A percentile compares a stretch with the other conserved stretches of the same genome.
phyloP scores from a whole-genome alignment of 129 eudicot genomes.

The Flaveria linearis region DNA sequence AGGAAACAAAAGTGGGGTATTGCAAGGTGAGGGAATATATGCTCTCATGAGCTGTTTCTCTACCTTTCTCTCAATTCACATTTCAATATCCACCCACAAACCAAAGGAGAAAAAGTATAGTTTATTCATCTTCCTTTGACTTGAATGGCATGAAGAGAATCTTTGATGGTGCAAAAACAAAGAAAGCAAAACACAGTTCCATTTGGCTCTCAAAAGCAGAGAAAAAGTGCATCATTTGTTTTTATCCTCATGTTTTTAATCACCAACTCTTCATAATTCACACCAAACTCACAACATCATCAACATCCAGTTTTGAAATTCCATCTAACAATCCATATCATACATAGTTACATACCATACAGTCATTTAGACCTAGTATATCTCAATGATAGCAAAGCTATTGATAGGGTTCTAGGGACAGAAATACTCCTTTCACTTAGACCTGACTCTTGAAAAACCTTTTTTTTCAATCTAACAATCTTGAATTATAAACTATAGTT shows the following conservation, averaged over 20 bases:
- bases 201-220: conserved; percentile 70
- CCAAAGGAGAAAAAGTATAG: conserved; percentile 19
- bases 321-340: not conserved
- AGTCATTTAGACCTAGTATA: too few relatives aligned
- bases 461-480: too few relatives aligned
- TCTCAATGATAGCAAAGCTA: too few relatives aligned
- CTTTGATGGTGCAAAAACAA: conserved; percentile 81
- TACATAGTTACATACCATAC: too few relatives aligned
- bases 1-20: conserved; percentile 89
- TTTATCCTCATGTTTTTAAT: conserved; percentile 63
- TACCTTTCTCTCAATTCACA: conserved; percentile 59
- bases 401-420: too few relatives aligned
- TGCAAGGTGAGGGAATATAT: conserved; percentile 85
- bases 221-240: conserved; percentile 87
- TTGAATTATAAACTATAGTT: not conserved
- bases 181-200: conserved; percentile 81
- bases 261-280: conserved; percentile 13
- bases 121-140: conserved; percentile 70
- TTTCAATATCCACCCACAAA: conserved; percentile 39
- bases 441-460: too few relatives aligned
- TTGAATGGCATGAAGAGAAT: conserved; percentile 80
- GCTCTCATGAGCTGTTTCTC: conserved; percentile 73
- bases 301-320: not conserved
- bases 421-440: too few relatives aligned
- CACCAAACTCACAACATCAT: conserved; percentile 3